Conservation (phyloP, 495 filamentous ascomycete genomes). For the Letharia lupina region DNA sequence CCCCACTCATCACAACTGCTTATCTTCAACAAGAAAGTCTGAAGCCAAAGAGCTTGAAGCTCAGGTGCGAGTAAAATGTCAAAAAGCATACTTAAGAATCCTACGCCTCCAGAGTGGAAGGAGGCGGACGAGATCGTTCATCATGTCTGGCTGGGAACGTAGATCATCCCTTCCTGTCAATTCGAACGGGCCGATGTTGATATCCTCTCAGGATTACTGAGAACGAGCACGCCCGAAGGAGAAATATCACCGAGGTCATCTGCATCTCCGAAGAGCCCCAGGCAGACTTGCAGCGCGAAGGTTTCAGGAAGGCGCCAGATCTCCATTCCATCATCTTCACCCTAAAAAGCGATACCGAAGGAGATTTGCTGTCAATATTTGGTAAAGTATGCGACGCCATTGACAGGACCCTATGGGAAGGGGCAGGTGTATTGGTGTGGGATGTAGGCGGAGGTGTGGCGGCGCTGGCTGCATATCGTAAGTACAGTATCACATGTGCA, state of each 20-base stretch:
- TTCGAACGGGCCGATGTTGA: background rate
- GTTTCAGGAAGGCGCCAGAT: background rate
- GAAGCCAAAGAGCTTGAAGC: background rate
- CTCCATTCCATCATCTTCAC: background rate
- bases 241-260: background rate
- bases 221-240: background rate
- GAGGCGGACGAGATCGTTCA: background rate
- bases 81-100: background rate
- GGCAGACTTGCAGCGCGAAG: constrained; percentile 1
- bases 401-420: background rate
- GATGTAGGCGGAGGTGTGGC: background rate
- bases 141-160: background rate
- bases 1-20: background rate
- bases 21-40: background rate
- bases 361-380: background rate
- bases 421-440: background rate
- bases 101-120: background rate
- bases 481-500: background rate
- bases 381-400: background rate
- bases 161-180: background rate
- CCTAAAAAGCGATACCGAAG: background rate
- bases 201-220: background rate
- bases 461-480: background rate
- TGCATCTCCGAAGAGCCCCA: background rate
- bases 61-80: background rate